Evolutionary conservation across 2,329 filamentous ascomycete species (phyloP).

Genomic region (Shiraia bambusicola): DNA sequence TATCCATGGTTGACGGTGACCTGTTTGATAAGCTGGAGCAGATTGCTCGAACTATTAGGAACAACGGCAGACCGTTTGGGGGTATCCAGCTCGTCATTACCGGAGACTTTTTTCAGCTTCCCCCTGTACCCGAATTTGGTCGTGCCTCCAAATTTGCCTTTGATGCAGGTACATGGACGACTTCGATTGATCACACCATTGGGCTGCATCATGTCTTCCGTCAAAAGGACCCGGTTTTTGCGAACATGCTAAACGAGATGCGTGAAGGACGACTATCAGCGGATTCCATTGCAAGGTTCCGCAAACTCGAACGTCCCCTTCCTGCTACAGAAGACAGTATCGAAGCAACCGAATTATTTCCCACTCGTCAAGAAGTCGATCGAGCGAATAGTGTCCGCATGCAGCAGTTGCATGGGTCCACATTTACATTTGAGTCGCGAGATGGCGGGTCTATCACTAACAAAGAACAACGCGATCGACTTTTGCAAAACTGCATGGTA

Average conservation of each 20-base stretch:
- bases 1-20: slow-evolving; percentile 98
- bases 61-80: slow-evolving; percentile 90
- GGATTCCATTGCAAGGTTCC: slow-evolving; percentile 77
- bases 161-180: slow-evolving; percentile 87
- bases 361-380: slow-evolving; percentile 87
- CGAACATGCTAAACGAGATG: slow-evolving; percentile 97
- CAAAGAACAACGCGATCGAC: slow-evolving; percentile 67
- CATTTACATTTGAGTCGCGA: slow-evolving; percentile 67
- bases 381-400: slow-evolving; percentile 77
- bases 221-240: slow-evolving; percentile 88
- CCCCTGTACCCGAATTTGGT: slow-evolving; percentile 80
- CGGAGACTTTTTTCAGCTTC: slow-evolving; percentile 96
- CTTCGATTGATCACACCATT: slow-evolving; percentile 92
- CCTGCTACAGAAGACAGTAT: slow-evolving; percentile 69
- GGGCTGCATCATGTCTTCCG: slow-evolving; percentile 94
- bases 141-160: slow-evolving; percentile 86
- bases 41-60: slow-evolving; percentile 80
- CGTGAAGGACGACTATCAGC: slow-evolving; percentile 78
- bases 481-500: slow-evolving; percentile 91
- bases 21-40: slow-evolving; percentile 94
- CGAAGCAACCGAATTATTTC: slow-evolving; percentile 88
- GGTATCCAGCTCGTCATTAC: slow-evolving; percentile 96
- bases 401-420: slow-evolving; percentile 66
- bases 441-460: slow-evolving; percentile 73
- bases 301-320: slow-evolving; percentile 65